These are phyloP conservation scores for Zancudomyces culisetae DNA, from an alignment of 371 early-diverging fungal genomes.

Conservation along the genomic window DNA sequence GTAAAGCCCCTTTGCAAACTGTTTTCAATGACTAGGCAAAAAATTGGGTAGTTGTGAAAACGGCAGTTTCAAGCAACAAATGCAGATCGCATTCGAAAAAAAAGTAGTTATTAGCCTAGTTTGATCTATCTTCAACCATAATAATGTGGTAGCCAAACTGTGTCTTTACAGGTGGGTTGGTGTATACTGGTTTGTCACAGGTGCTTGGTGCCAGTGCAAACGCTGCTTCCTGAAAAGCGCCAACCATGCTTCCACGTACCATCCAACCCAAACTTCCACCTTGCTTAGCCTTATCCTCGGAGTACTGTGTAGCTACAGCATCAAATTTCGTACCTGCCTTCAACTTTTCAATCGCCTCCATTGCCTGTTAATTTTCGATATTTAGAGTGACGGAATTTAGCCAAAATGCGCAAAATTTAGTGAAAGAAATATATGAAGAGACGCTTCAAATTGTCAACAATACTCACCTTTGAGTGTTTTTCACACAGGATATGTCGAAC, in stretches of 20 bases:
- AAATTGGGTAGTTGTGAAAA: too few relatives aligned
- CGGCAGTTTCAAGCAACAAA: too few relatives aligned
- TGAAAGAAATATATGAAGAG: not conserved
- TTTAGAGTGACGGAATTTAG: constrained; percentile 1
- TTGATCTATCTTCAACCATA: constrained; percentile 48
- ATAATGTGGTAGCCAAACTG: constrained; percentile 64
- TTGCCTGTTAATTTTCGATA: constrained; percentile 1
- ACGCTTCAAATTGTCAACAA: not conserved
- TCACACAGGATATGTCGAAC: constrained; percentile 75
- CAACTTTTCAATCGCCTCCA: constrained; percentile 41
- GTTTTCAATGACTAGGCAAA: too few relatives aligned
- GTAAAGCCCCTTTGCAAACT: too few relatives aligned
- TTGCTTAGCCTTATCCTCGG: constrained; percentile 73
- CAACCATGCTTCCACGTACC: constrained; percentile 76
- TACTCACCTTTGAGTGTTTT: constrained; percentile 38
- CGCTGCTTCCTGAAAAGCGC: constrained; percentile 78
- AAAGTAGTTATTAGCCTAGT: too few relatives aligned
- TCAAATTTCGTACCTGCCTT: constrained; percentile 40
- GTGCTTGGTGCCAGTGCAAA: constrained; percentile 61
- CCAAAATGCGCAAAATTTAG: not conserved
- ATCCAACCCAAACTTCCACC: constrained; percentile 70
- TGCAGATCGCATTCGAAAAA: too few relatives aligned
- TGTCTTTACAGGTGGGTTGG: constrained; percentile 54
- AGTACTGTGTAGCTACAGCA: constrained; percentile 59
- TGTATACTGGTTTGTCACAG: constrained; percentile 45